A percentile compares a stretch with the other conserved stretches of the same genome.
These are phyloP conservation scores for Metschnikowia chrysomelidarum DNA, from an alignment of 805 yeast species.

Conservation along the genomic window DNA sequence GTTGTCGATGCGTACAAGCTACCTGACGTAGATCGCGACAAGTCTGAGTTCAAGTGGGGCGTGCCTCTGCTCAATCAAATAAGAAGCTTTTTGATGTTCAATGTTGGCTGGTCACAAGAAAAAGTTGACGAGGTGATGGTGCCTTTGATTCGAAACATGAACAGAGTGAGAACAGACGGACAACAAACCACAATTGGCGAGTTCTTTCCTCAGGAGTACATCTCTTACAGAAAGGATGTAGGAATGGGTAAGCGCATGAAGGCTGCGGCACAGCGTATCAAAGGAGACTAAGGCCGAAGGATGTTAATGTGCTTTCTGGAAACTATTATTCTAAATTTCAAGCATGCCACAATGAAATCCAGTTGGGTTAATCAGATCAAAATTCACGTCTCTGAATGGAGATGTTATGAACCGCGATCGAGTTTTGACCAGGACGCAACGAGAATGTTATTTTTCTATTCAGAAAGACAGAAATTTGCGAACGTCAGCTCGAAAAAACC, in stretches of 20 bases:
- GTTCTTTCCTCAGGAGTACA: constrained; percentile 62
- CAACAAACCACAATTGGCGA: constrained; percentile 62
- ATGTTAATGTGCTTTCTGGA: too few relatives aligned
- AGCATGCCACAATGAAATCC: too few relatives aligned
- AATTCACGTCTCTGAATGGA: too few relatives aligned
- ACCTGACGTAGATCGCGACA: constrained; percentile 85
- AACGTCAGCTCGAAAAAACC: too few relatives aligned
- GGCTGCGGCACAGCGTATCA: constrained; percentile 53
- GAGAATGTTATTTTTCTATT: too few relatives aligned
- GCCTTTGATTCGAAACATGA: constrained; percentile 81
- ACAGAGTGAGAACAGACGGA: constrained; percentile 54
- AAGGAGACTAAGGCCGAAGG: constrained; percentile 16
- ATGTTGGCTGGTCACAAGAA: constrained; percentile 77
- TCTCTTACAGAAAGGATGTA: constrained; percentile 45
- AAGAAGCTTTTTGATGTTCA: constrained; percentile 62
- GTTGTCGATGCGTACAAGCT: constrained; percentile 71
- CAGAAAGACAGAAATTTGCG: too few relatives aligned
- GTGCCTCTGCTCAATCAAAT: constrained; percentile 78
- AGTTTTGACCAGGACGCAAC: too few relatives aligned
- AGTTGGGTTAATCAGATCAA: too few relatives aligned
- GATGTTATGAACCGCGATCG: too few relatives aligned
- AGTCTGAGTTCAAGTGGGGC: constrained; percentile 85
- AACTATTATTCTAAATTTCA: too few relatives aligned
- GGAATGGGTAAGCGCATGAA: constrained; percentile 60
- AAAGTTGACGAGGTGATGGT: constrained; percentile 78